Evolutionary conservation across 2,329 filamentous ascomycete species (phyloP).

Genomic region (Monilinia fructicola): DNA sequence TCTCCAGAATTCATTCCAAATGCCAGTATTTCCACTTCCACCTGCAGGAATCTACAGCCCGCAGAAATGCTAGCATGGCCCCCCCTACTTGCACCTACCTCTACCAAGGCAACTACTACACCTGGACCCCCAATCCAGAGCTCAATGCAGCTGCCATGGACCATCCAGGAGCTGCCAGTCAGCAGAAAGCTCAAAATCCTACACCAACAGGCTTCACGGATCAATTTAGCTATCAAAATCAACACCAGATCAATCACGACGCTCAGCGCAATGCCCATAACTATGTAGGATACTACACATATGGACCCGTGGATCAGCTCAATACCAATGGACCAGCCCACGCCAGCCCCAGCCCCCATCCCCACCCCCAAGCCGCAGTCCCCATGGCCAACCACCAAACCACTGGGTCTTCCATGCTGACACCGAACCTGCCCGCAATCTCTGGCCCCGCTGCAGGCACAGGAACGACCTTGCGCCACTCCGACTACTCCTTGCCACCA

Average conservation of each 20-base stretch:
- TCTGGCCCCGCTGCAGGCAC: too few relatives aligned
- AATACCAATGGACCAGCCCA: not conserved
- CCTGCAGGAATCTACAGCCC: not conserved
- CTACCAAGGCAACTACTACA: not conserved
- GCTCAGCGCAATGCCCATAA: not conserved
- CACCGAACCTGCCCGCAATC: not conserved
- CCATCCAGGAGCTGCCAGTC: not conserved
- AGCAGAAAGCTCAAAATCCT: not conserved
- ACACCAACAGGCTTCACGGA: not conserved
- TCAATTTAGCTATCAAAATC: not conserved
- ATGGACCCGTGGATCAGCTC: not conserved
- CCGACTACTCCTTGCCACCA: not conserved
- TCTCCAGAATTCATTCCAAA: not conserved
- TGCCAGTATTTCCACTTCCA: not conserved
- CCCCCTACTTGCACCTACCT: not conserved
- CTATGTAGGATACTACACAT: constrained; percentile 6
- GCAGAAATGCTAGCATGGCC: not conserved
- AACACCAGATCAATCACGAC: not conserved
- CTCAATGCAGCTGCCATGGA: not conserved
- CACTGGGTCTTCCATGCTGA: not conserved
- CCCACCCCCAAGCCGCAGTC: not conserved
- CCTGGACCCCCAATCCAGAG: not conserved
- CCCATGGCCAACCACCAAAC: not conserved
- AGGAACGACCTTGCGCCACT: not conserved
- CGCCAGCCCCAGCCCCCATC: not conserved